These are phyloP conservation scores for Diaporthe eres DNA, from an alignment of 2,329 filamentous ascomycete species.

Conservation along the genomic window DNA sequence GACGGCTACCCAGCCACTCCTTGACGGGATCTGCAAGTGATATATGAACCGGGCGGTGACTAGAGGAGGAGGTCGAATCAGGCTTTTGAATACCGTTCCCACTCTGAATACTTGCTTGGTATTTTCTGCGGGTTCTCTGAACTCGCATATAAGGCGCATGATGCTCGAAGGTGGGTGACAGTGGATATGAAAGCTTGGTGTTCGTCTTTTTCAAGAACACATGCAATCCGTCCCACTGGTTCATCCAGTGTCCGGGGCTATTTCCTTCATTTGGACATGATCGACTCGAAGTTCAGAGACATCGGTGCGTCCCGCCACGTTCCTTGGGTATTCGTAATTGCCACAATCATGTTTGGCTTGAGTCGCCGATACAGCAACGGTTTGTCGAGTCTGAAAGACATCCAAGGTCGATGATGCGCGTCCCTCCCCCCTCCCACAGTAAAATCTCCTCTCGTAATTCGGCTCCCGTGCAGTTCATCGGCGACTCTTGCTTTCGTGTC, in stretches of 20 bases:
- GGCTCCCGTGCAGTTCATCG: neutral
- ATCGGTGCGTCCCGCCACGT: neutral
- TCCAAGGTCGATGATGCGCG: neutral
- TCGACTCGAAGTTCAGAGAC: neutral
- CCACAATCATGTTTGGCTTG: constrained; percentile 1
- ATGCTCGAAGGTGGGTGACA: neutral
- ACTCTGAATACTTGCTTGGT: neutral
- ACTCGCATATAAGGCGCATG: neutral
- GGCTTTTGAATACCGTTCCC: neutral
- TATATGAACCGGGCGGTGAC: neutral
- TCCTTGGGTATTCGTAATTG: neutral
- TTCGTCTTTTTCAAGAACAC: neutral
- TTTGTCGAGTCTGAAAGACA: neutral
- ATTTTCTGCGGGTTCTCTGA: neutral
- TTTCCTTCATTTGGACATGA: neutral
- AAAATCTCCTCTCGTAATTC: neutral
- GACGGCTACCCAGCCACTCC: constrained; percentile 1
- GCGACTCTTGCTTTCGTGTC: neutral
- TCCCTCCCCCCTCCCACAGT: neutral
- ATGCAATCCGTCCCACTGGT: neutral
- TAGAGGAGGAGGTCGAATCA: neutral
- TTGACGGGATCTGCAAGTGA: constrained; percentile 1
- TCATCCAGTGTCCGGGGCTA: neutral
- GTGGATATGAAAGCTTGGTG: neutral
- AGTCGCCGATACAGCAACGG: neutral